A percentile compares a stretch with the other conserved stretches of the same genome.
phyloP scores from a whole-genome alignment of 1,284 basidiomycete species.

The Rhodotorula sp. region DNA sequence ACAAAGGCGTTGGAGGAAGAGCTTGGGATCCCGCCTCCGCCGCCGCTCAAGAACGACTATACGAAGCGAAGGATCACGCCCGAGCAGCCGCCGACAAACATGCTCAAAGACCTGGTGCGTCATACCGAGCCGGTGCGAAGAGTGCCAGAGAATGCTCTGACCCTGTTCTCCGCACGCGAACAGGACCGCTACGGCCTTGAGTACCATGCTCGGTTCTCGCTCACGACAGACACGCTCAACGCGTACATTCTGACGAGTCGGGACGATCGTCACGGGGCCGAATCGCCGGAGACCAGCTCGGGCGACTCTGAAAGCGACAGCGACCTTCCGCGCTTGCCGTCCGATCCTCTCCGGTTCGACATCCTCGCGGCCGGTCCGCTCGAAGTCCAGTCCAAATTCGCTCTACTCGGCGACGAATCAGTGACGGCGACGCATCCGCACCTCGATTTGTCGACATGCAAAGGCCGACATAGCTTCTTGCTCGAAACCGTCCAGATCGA shows the following conservation, averaged over 20 bases:
- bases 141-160: background rate
- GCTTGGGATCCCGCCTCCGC: slow-evolving; percentile 22
- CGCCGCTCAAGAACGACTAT: slow-evolving; percentile 12
- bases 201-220: slow-evolving; percentile 13
- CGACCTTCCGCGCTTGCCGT: slow-evolving; percentile 18
- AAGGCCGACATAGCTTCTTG: slow-evolving; percentile 26
- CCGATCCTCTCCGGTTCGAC: slow-evolving; percentile 36
- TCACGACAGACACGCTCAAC: slow-evolving; percentile 29
- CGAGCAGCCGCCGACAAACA: background rate
- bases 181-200: slow-evolving; percentile 20
- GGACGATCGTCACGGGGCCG: background rate
- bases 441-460: slow-evolving; percentile 14
- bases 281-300: background rate
- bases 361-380: slow-evolving; percentile 29
- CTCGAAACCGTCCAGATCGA: slow-evolving; percentile 32
- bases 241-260: slow-evolving; percentile 35
- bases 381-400: slow-evolving; percentile 16
- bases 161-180: accelerated
- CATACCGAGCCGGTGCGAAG: too few species aligned
- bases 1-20: slow-evolving; percentile 15
- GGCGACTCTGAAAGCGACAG: background rate
- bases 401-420: slow-evolving; percentile 15
- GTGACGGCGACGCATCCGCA: background rate
- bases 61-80: background rate
- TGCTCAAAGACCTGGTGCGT: slow-evolving; percentile 14